Percentiles rank a stretch among this genome's conserved stretches.
phyloP scores from a whole-genome alignment of 805 yeast species.

The Zygoascus flipseniorum region DNA sequence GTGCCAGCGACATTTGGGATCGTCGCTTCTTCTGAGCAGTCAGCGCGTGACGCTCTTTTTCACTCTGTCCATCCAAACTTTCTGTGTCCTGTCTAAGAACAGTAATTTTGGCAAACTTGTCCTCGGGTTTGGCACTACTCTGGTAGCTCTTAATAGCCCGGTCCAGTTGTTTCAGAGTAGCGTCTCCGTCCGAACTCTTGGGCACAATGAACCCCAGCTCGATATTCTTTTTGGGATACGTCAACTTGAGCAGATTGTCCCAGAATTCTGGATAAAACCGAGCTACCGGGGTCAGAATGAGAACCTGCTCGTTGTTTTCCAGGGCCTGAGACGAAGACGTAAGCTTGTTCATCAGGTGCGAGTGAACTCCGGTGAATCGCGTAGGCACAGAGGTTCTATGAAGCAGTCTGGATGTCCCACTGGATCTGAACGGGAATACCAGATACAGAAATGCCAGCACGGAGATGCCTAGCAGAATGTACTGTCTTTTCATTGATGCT shows the following conservation, averaged over 20 bases:
- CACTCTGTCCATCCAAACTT: constrained; percentile 63
- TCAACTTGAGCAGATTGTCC: constrained; percentile 65
- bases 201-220: constrained; percentile 93
- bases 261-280: constrained; percentile 80
- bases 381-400: not conserved
- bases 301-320: constrained; percentile 69
- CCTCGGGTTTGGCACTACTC: constrained; percentile 42
- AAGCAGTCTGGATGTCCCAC: not conserved
- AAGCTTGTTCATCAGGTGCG: constrained; percentile 74
- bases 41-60: constrained; percentile 85
- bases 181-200: constrained; percentile 71
- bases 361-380: constrained; percentile 30
- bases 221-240: constrained; percentile 76
- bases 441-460: constrained; percentile 1
- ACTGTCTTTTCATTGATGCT: constrained; percentile 1
- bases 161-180: constrained; percentile 64
- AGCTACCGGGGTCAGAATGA: constrained; percentile 86
- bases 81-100: constrained; percentile 82
- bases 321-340: constrained; percentile 65
- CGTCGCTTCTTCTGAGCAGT: constrained; percentile 83
- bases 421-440: not conserved
- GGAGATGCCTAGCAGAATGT: not conserved
- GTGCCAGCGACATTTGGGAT: constrained; percentile 83
- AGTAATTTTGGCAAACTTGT: constrained; percentile 72
- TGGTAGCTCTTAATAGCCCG: constrained; percentile 66